phyloP scores from a whole-genome alignment of 345 rosid species.

The Odontarrhena argentea region DNA sequence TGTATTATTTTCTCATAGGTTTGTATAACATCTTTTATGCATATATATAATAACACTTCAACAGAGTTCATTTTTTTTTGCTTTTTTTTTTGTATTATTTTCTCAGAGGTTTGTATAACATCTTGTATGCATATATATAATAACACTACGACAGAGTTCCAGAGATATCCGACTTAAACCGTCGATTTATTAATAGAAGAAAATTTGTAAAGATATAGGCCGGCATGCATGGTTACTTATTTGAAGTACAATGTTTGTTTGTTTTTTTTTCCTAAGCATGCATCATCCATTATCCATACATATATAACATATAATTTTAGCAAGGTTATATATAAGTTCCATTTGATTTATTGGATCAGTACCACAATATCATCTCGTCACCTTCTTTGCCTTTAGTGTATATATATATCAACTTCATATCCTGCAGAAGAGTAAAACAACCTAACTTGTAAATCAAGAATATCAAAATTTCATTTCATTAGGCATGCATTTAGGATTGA shows the following conservation, averaged over 20 bases:
- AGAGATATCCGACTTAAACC: not conserved
- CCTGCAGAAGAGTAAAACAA: slow-evolving; percentile 11
- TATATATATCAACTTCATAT: slow-evolving; percentile 21
- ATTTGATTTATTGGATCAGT: slow-evolving; percentile 25
- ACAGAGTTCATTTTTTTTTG: too few relatives aligned
- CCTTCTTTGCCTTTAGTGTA: not conserved
- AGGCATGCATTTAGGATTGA: not conserved
- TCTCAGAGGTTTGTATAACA: too few relatives aligned
- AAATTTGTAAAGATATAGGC: not conserved
- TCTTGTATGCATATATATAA: too few relatives aligned
- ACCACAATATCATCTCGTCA: slow-evolving; percentile 6
- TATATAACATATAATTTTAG: not conserved
- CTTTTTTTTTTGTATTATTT: too few relatives aligned
- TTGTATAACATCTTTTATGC: too few relatives aligned
- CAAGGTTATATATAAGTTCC: not conserved
- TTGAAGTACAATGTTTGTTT: not conserved
- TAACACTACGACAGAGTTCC: too few relatives aligned
- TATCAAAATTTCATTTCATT: not conserved
- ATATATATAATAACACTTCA: too few relatives aligned
- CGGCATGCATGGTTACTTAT: not conserved
- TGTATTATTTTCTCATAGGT: too few relatives aligned
- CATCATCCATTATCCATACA: not conserved
- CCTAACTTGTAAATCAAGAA: not conserved
- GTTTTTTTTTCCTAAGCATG: too few relatives aligned
- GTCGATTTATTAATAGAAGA: not conserved